Percentiles rank a stretch among this genome's conserved stretches.
These are phyloP conservation scores for Lactarius psammicola DNA, from an alignment of 768 basidiomycete genomes.

Conservation along the genomic window DNA sequence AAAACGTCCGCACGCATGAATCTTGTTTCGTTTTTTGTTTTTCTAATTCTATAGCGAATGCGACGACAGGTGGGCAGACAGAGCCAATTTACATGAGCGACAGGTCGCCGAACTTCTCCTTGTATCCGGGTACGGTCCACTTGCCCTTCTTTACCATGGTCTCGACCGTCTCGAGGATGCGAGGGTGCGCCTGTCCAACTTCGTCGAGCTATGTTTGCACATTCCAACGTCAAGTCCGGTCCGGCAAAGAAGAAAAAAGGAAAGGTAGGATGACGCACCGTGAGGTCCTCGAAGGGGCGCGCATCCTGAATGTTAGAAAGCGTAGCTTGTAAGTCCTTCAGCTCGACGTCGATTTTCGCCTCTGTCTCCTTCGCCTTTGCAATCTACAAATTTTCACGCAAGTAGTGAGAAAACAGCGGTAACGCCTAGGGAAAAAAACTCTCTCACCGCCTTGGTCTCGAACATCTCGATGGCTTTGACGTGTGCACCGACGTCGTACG, in stretches of 20 bases:
- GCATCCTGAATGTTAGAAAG: constrained; percentile 97
- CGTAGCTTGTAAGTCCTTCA: constrained; percentile 87
- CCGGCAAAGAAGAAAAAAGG: not conserved
- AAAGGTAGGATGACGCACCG: constrained; percentile 52
- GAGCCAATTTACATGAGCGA: constrained; percentile 67
- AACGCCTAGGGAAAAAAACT: constrained; percentile 20
- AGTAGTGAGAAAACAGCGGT: not conserved
- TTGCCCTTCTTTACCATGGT: constrained; percentile 97
- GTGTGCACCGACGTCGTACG: constrained; percentile 87
- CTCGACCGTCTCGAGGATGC: constrained; percentile 87
- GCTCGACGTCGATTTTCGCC: constrained; percentile 84
- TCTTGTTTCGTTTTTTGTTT: not conserved
- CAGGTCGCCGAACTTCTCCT: constrained; percentile 96
- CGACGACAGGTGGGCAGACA: not conserved
- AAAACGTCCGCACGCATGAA: not conserved
- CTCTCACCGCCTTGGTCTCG: constrained; percentile 84
- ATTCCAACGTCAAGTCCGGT: not conserved
- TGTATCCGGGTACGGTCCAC: constrained; percentile 96
- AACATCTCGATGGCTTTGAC: constrained; percentile 96
- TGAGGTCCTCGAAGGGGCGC: constrained; percentile 95
- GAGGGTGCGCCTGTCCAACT: constrained; percentile 89
- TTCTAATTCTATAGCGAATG: constrained; percentile 16
- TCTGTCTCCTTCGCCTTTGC: constrained; percentile 87
- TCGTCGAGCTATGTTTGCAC: constrained; percentile 65
- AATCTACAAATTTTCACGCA: constrained; percentile 53